Conservation (phyloP, 805 yeast genomes). For the Wickerhamiella sorbophila region DNA sequence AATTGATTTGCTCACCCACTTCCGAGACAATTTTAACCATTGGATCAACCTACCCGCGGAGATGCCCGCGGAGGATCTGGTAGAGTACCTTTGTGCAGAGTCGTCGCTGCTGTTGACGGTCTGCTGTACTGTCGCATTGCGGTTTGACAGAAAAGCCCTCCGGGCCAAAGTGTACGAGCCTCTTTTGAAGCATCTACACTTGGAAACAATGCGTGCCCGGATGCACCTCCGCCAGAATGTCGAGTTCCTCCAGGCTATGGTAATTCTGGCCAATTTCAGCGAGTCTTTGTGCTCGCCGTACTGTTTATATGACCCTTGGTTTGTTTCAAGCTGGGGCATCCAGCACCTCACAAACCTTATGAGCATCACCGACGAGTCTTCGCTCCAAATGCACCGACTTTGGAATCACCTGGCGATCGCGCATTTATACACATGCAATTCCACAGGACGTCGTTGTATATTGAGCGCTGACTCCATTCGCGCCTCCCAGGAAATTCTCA, state of each 20-base stretch:
- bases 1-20: constrained; percentile 37
- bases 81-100: constrained; percentile 32
- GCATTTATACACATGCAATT: constrained; percentile 51
- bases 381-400: constrained; percentile 29
- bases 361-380: constrained; percentile 19
- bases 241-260: constrained; percentile 56
- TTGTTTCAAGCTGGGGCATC: constrained; percentile 48
- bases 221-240: constrained; percentile 33
- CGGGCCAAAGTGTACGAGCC: constrained; percentile 31
- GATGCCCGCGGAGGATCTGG: constrained; percentile 34
- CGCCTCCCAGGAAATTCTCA: constrained; percentile 43
- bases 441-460: constrained; percentile 50
- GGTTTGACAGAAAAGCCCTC: constrained; percentile 33
- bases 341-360: constrained; percentile 32
- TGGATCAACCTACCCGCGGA: constrained; percentile 62
- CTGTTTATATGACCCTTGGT: constrained; percentile 54
- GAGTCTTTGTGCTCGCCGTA: constrained; percentile 37
- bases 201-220: constrained; percentile 35
- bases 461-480: constrained; percentile 46
- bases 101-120: constrained; percentile 55
- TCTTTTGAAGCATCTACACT: constrained; percentile 33
- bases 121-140: constrained; percentile 47
- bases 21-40: constrained; percentile 54
- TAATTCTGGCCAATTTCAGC: constrained; percentile 50
- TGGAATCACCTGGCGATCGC: constrained; percentile 60